Conservation (phyloP, 1,139 yeast species). For the Lodderomyces orthopsilosis region DNA sequence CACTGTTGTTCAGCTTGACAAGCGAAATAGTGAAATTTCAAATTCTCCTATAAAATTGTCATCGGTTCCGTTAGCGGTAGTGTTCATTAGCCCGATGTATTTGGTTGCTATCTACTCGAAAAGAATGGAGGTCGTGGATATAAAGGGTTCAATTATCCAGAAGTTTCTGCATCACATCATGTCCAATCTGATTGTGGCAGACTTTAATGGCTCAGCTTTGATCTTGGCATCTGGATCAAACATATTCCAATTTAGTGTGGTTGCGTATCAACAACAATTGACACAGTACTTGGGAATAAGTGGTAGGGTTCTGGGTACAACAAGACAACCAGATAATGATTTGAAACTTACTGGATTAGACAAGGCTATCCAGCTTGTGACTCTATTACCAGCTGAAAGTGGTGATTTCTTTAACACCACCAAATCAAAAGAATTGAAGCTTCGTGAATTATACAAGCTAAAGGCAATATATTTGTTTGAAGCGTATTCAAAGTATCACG, state of each 20-base stretch:
- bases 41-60: constrained; percentile 26
- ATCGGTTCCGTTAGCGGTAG: constrained; percentile 31
- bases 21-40: constrained; percentile 9
- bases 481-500: constrained; percentile 36
- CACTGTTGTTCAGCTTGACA: constrained; percentile 20
- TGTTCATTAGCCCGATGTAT: constrained; percentile 45
- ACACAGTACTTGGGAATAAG: constrained; percentile 33
- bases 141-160: constrained; percentile 45
- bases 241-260: constrained; percentile 30
- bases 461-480: constrained; percentile 36
- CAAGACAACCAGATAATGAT: constrained; percentile 28
- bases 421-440: constrained; percentile 30
- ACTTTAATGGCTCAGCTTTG: constrained; percentile 17
- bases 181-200: constrained; percentile 20
- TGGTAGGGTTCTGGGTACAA: constrained; percentile 19
- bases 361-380: constrained; percentile 33
- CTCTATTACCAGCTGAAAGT: constrained; percentile 19
- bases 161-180: constrained; percentile 32
- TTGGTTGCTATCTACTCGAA: constrained; percentile 39
- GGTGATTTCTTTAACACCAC: constrained; percentile 10
- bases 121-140: constrained; percentile 45
- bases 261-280: constrained; percentile 39
- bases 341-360: constrained; percentile 35
- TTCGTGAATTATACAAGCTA: constrained; percentile 32
- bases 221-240: constrained; percentile 27